Conservation (phyloP, 345 rosid species). For the Gossypium turneri region DNA sequence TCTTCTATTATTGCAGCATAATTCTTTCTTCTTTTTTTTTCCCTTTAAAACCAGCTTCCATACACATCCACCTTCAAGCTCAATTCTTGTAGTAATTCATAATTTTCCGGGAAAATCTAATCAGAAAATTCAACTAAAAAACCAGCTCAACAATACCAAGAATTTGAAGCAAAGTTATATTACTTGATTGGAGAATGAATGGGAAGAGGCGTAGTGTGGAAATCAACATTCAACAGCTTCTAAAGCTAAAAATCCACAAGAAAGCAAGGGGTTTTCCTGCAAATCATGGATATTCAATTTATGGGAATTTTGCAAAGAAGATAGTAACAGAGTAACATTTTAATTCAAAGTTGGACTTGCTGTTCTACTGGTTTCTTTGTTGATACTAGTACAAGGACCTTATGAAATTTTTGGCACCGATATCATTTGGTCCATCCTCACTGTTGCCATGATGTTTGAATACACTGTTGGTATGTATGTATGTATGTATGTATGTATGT, state of each 20-base stretch:
- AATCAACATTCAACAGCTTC: conserved; percentile 33
- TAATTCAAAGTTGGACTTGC: conserved; percentile 65
- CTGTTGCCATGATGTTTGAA: conserved; percentile 71
- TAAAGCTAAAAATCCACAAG: conserved; percentile 25
- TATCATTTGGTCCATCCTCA: conserved; percentile 70
- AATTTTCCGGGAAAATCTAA: conserved; percentile 3
- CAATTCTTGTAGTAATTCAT: background rate
- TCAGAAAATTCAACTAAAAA: background rate
- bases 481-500: conserved; percentile 9
- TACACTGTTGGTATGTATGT: conserved; percentile 52
- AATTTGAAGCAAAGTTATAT: conserved; percentile 19
- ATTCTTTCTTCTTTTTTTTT: conserved; percentile 23
- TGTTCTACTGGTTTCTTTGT: conserved; percentile 59
- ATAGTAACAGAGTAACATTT: conserved; percentile 46
- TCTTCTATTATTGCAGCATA: conserved; percentile 43
- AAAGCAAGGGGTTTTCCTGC: conserved; percentile 21
- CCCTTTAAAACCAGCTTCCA: conserved; percentile 25
- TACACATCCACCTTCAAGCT: conserved; percentile 11
- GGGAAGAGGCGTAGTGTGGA: conserved; percentile 46
- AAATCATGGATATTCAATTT: conserved; percentile 37
- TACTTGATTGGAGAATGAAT: conserved; percentile 48
- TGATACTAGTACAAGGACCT: conserved; percentile 50
- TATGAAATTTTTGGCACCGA: conserved; percentile 54
- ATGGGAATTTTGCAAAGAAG: conserved; percentile 56
- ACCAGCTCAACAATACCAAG: conserved; percentile 6